These are phyloP conservation scores for Botrytis hyacinthi DNA, from an alignment of 2,329 filamentous ascomycete species.

Conservation along the genomic window DNA sequence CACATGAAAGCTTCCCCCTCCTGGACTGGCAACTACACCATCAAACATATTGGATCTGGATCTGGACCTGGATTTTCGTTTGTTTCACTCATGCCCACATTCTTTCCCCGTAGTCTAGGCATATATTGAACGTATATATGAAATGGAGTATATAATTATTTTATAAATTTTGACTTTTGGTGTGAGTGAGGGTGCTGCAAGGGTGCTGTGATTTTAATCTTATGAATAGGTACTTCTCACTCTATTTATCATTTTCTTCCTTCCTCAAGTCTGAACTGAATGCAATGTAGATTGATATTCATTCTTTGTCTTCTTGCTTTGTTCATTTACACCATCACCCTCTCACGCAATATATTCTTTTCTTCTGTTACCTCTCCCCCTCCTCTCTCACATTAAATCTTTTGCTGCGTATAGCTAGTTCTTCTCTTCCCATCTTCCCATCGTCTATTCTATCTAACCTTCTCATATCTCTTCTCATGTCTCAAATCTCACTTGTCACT, in stretches of 20 bases:
- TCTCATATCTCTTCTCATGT: no score
- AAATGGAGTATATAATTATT: not conserved
- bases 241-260: not conserved
- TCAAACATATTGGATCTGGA: not conserved
- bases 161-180: not conserved
- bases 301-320: not conserved
- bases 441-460: no score
- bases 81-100: not conserved
- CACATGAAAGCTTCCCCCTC: constrained; percentile 31
- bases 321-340: not conserved
- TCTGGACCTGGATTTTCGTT: constrained; percentile 6
- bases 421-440: not conserved
- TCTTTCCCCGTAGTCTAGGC: not conserved
- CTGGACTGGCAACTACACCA: not conserved
- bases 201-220: not conserved
- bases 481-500: no score
- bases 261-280: not conserved
- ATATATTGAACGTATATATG: not conserved
- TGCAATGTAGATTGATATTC: not conserved
- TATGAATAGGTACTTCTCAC: rapidly evolving
- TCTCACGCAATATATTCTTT: not conserved
- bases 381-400: no score
- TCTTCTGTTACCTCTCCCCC: not conserved
- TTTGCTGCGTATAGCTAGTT: no score
- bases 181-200: not conserved